phyloP scores from a whole-genome alignment of 495 filamentous ascomycete species.

The Talaromyces adpressus region DNA sequence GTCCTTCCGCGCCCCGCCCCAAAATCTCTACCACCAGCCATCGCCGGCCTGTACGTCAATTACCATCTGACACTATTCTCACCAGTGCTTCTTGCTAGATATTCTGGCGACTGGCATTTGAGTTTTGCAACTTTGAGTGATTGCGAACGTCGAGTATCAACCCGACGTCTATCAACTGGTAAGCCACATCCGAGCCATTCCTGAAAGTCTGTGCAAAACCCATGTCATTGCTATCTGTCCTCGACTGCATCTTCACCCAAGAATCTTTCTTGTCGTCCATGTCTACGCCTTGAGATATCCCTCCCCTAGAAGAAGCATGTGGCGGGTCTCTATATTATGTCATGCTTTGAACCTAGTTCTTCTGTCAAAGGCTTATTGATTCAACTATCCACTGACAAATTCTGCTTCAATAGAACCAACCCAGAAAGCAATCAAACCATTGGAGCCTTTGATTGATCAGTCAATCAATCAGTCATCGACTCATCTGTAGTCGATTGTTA shows the following conservation, averaged over 20 bases:
- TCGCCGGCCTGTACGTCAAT: background rate
- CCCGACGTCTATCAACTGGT: background rate
- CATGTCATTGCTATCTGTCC: background rate
- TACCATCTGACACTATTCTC: background rate
- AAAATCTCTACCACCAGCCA: background rate
- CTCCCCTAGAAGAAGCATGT: background rate
- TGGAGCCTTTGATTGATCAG: background rate
- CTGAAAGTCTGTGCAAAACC: background rate
- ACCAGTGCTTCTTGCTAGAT: background rate
- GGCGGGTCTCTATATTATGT: background rate
- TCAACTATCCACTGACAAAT: background rate
- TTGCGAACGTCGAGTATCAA: background rate
- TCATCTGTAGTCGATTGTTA: background rate
- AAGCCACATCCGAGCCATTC: background rate
- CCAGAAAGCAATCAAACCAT: background rate
- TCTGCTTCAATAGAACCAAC: background rate
- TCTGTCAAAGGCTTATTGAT: background rate
- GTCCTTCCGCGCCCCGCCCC: conserved; percentile 3
- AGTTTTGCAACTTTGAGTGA: background rate
- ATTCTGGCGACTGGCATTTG: background rate
- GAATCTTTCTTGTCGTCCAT: background rate
- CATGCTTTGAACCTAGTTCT: background rate
- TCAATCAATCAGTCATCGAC: background rate
- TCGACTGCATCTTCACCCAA: background rate
- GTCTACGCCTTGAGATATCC: background rate